Evolutionary conservation across 345 rosid species (phyloP).

Genomic region (Geranium brycei): DNA sequence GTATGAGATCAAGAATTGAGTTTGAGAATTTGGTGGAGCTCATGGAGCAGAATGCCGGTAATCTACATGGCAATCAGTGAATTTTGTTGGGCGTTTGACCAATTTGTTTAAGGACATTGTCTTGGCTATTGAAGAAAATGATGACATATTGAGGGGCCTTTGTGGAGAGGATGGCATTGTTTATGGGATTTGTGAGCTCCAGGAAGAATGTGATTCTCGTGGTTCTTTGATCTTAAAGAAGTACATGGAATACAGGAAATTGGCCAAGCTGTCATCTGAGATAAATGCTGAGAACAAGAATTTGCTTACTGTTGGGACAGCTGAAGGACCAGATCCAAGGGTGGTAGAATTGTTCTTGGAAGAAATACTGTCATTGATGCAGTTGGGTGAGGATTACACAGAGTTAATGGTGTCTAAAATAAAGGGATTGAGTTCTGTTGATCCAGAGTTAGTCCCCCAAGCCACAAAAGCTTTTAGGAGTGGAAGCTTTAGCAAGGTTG

Average conservation of each 20-base stretch:
- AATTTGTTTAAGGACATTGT: conserved; percentile 87
- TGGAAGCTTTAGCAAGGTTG: conserved; percentile 70
- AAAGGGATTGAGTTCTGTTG: conserved; percentile 69
- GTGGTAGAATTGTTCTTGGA: conserved; percentile 75
- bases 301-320: conserved; percentile 58
- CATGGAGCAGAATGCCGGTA: conserved; percentile 19
- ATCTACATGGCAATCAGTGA: conserved; percentile 28
- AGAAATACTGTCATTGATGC: conserved; percentile 80
- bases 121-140: conserved; percentile 75
- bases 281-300: conserved; percentile 67
- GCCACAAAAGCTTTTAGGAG: conserved; percentile 83
- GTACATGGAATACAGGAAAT: conserved; percentile 79
- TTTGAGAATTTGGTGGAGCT: conserved; percentile 62
- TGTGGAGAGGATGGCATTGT: conserved; percentile 91
- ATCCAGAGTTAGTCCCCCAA: conserved; percentile 70
- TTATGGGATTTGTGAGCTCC: conserved; percentile 78
- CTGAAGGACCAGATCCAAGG: conserved; percentile 86
- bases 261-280: conserved; percentile 67
- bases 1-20: conserved; percentile 70
- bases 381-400: conserved; percentile 79
- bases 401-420: conserved; percentile 88
- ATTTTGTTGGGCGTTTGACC: conserved; percentile 73
- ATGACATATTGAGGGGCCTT: conserved; percentile 56
- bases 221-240: conserved; percentile 72
- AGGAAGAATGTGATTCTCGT: conserved; percentile 90